Conservation (phyloP, 305 asterid species). For the Vinca major region DNA sequence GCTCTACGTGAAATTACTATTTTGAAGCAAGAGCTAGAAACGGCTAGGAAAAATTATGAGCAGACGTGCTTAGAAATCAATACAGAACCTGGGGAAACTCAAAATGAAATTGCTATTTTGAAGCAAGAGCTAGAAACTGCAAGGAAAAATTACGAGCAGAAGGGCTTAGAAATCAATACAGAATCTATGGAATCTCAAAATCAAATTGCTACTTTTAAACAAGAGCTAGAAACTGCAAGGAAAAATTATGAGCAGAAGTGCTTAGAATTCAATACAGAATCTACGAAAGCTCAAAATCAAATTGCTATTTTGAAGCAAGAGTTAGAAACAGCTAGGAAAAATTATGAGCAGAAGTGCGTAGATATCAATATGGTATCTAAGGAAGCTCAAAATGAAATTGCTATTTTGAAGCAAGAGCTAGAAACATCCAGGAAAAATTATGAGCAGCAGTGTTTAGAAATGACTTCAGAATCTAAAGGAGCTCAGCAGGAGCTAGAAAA, state of each 20-base stretch:
- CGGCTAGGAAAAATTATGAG: slow-evolving; percentile 27
- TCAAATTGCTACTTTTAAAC: too few relatives aligned
- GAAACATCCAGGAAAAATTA: slow-evolving; percentile 27
- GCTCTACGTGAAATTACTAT: slow-evolving; percentile 28
- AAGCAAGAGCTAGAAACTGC: slow-evolving; percentile 34
- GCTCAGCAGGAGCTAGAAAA: slow-evolving; percentile 41
- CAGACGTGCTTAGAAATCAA: slow-evolving; percentile 30
- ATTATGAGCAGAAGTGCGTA: too few relatives aligned
- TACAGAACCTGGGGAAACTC: slow-evolving; percentile 28
- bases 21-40: slow-evolving; percentile 35
- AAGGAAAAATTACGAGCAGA: slow-evolving; percentile 29
- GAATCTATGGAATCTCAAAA: slow-evolving; percentile 14
- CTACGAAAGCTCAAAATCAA: too few relatives aligned
- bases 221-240: slow-evolving; percentile 4
- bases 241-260: slow-evolving; percentile 29
- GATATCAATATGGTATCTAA: slow-evolving; percentile 7
- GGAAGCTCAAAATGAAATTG: slow-evolving; percentile 29
- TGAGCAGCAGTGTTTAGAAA: slow-evolving; percentile 31
- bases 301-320: too few relatives aligned
- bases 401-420: slow-evolving; percentile 30
- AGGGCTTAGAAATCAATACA: slow-evolving; percentile 28
- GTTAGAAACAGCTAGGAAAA: too few relatives aligned
- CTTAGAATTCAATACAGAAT: slow-evolving; percentile 27
- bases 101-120: slow-evolving; percentile 27
- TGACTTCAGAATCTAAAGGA: slow-evolving; percentile 30